phyloP scores from a whole-genome alignment of 805 yeast species.

The Suhomyces emberorum region DNA sequence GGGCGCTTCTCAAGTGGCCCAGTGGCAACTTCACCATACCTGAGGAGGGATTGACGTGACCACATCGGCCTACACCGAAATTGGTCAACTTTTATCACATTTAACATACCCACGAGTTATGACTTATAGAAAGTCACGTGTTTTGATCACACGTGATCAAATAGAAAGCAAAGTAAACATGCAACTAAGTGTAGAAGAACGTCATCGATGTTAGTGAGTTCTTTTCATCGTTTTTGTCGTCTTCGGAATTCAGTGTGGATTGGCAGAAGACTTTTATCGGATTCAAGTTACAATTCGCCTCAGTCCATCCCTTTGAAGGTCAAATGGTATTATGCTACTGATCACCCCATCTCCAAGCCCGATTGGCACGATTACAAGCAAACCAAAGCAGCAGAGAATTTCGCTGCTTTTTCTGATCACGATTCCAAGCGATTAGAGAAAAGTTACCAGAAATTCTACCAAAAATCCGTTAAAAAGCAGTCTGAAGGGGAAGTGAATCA shows the following conservation, averaged over 20 bases:
- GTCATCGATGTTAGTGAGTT: no score
- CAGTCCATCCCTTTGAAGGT: constrained; percentile 5
- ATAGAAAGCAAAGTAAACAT: no score
- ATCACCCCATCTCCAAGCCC: constrained; percentile 70
- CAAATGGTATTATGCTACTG: constrained; percentile 84
- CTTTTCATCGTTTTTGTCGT: no score
- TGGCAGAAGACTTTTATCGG: no score
- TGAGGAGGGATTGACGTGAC: constrained; percentile 38
- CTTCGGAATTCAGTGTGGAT: no score
- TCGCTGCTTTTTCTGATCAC: constrained; percentile 58
- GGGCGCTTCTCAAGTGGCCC: constrained; percentile 61
- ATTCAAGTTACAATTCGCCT: background rate
- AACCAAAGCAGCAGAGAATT: constrained; percentile 51
- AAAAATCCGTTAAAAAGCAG: background rate
- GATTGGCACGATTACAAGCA: constrained; percentile 52
- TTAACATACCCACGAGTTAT: no score
- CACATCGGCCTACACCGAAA: no score
- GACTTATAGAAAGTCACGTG: no score
- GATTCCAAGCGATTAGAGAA: constrained; percentile 66
- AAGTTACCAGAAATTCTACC: constrained; percentile 29
- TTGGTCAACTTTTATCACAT: no score
- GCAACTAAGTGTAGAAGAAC: no score
- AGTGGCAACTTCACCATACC: constrained; percentile 52
- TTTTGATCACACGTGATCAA: no score
- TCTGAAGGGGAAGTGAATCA: no score